These are phyloP conservation scores for Didymella segeticola DNA, from an alignment of 2,329 filamentous ascomycete genomes.

Conservation along the genomic window DNA sequence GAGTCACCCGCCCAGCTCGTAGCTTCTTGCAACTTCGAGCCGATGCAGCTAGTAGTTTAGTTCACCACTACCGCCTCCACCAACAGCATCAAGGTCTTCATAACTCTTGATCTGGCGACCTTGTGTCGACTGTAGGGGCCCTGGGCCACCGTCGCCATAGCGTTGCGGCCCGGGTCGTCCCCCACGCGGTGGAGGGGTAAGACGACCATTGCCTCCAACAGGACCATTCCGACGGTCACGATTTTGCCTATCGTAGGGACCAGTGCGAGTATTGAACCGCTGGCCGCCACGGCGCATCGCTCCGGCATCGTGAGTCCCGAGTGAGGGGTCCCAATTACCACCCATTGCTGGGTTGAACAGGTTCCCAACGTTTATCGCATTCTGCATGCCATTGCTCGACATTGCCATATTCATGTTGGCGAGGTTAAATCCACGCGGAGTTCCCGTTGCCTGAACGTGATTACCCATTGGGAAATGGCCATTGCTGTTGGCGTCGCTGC, in stretches of 20 bases:
- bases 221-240: constrained; percentile 55
- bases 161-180: constrained; percentile 62
- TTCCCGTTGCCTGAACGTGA: constrained; percentile 75
- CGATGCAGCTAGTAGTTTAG: constrained; percentile 74
- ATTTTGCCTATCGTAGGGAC: constrained; percentile 51
- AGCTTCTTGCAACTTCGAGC: neutral
- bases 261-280: constrained; percentile 48
- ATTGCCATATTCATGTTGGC: constrained; percentile 72
- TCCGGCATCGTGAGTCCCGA: constrained; percentile 48
- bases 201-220: constrained; percentile 54
- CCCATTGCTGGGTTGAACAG: constrained; percentile 59
- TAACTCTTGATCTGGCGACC: constrained; percentile 95
- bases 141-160: constrained; percentile 77
- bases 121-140: constrained; percentile 88
- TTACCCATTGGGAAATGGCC: constrained; percentile 89
- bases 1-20: constrained; percentile 7
- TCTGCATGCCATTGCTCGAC: constrained; percentile 56
- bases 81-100: constrained; percentile 88
- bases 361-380: constrained; percentile 41
- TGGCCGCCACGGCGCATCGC: constrained; percentile 52
- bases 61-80: constrained; percentile 72
- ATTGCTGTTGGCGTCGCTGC: constrained; percentile 93
- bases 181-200: constrained; percentile 59
- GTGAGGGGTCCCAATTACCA: constrained; percentile 65
- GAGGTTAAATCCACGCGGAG: constrained; percentile 89